Percentiles rank a stretch among this genome's conserved stretches.
These are phyloP conservation scores for Trichoderma breve DNA, from an alignment of 2,329 filamentous ascomycete species.

Conservation along the genomic window DNA sequence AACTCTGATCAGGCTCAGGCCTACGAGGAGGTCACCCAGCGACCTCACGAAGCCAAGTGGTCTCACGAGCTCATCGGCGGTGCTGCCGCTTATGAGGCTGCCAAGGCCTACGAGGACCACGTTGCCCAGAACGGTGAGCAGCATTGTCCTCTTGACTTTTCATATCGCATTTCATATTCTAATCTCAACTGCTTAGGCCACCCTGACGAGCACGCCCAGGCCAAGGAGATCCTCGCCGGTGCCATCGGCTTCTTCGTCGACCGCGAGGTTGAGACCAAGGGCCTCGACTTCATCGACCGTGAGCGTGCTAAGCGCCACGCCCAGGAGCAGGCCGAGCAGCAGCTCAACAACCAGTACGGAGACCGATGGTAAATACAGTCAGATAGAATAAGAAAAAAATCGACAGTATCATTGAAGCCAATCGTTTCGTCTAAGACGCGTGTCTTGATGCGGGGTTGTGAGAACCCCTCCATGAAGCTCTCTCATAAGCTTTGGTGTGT, in stretches of 20 bases:
- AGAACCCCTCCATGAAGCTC: conserved; percentile 11
- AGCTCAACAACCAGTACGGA: conserved; percentile 24
- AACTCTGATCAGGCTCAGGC: conserved; percentile 27
- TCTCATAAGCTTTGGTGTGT: neutral
- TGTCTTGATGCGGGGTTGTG: conserved; percentile 9
- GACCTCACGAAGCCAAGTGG: conserved; percentile 33
- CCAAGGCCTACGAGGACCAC: conserved; percentile 34
- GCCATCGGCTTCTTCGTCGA: conserved; percentile 34
- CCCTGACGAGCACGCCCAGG: conserved; percentile 29
- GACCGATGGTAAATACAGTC: conserved; percentile 15
- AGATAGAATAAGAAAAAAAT: conserved; percentile 10
- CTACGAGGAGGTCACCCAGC: conserved; percentile 28
- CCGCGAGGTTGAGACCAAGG: conserved; percentile 32
- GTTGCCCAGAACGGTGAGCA: conserved; percentile 27
- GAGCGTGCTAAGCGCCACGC: conserved; percentile 34
- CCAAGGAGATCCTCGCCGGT: conserved; percentile 33
- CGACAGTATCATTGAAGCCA: conserved; percentile 9
- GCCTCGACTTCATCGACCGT: conserved; percentile 30
- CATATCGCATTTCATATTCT: neutral
- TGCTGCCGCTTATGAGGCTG: conserved; percentile 33
- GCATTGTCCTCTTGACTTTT: too few relatives aligned
- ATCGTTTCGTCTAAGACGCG: neutral
- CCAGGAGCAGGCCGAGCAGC: conserved; percentile 27
- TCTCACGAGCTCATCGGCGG: conserved; percentile 33
- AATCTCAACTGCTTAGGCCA: conserved; percentile 23